Evolutionary conservation across 306 rosid species (phyloP).

Genomic region (Dryas drummondii): DNA sequence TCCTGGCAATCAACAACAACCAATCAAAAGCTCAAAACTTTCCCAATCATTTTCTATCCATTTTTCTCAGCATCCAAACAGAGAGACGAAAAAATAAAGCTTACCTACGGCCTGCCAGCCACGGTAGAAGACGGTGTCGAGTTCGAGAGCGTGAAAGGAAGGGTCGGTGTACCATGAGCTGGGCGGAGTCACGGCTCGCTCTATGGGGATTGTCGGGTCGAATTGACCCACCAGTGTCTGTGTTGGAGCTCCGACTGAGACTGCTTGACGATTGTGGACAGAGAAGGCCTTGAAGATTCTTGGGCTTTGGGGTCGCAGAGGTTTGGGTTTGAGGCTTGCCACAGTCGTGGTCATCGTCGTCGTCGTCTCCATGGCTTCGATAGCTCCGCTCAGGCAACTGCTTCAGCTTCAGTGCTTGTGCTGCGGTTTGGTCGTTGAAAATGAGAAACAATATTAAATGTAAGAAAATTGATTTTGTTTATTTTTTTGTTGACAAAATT

Average conservation of each 20-base stretch:
- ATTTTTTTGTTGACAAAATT: no score
- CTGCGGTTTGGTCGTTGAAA: background rate
- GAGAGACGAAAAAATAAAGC: slow-evolving; percentile 7
- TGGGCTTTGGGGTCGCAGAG: slow-evolving; percentile 17
- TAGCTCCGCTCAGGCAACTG: background rate
- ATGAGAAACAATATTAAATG: no score
- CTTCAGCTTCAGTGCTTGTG: background rate
- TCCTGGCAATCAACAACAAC: slow-evolving; percentile 47
- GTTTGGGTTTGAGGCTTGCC: slow-evolving; percentile 11
- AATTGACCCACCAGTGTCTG: slow-evolving; percentile 49
- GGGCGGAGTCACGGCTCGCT: slow-evolving; percentile 82
- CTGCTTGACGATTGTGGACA: slow-evolving; percentile 19
- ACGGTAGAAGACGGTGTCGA: slow-evolving; percentile 62
- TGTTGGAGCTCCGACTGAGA: slow-evolving; percentile 11
- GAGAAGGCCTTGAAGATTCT: slow-evolving; percentile 26
- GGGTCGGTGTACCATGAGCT: slow-evolving; percentile 77
- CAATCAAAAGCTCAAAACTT: slow-evolving; percentile 15
- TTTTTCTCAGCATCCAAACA: background rate
- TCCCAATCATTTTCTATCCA: background rate
- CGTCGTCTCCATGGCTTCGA: background rate
- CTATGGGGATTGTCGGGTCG: slow-evolving; percentile 65
- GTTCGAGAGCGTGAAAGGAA: slow-evolving; percentile 62
- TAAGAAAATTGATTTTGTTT: no score
- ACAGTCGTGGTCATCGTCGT: background rate
- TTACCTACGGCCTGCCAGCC: slow-evolving; percentile 92